These are phyloP conservation scores for Tritrichomonas foetus DNA, from an alignment of 208 protist genomes.

Conservation along the genomic window DNA sequence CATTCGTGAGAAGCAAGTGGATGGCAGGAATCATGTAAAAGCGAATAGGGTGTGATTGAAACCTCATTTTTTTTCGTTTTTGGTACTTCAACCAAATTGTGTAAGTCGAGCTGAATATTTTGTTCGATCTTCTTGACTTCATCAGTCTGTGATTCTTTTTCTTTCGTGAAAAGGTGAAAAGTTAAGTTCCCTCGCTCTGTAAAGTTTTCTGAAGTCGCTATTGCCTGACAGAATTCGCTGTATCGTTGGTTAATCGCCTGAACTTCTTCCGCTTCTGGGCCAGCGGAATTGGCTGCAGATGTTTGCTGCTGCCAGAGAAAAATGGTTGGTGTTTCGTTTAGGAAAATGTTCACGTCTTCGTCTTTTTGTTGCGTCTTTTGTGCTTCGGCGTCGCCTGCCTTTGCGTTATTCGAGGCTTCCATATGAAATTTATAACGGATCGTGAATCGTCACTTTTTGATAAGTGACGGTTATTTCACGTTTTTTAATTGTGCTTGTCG, in stretches of 20 bases:
- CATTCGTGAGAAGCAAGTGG: constrained; percentile 8
- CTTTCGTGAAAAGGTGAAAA: constrained; percentile 25
- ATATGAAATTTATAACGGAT: no score
- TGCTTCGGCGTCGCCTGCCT: no score
- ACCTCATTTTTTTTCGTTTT: no score
- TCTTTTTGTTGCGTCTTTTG: neutral
- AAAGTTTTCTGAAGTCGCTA: neutral
- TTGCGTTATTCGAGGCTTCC: no score
- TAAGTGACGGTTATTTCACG: no score
- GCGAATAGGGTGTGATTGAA: neutral
- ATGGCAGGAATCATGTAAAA: neutral
- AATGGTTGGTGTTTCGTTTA: constrained; percentile 30
- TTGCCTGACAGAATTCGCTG: neutral
- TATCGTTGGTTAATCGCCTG: neutral
- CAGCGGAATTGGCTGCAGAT: neutral
- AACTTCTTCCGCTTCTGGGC: neutral
- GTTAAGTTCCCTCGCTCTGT: neutral
- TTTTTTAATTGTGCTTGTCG: no score
- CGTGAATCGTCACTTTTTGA: no score
- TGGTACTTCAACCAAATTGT: neutral
- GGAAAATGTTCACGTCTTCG: neutral
- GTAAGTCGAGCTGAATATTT: neutral
- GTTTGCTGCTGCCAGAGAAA: neutral
- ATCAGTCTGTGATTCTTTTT: constrained; percentile 35
- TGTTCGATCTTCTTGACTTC: neutral